These are phyloP conservation scores for Balamuthia mandrillaris DNA, from an alignment of 208 protist genomes.

Conservation along the genomic window DNA sequence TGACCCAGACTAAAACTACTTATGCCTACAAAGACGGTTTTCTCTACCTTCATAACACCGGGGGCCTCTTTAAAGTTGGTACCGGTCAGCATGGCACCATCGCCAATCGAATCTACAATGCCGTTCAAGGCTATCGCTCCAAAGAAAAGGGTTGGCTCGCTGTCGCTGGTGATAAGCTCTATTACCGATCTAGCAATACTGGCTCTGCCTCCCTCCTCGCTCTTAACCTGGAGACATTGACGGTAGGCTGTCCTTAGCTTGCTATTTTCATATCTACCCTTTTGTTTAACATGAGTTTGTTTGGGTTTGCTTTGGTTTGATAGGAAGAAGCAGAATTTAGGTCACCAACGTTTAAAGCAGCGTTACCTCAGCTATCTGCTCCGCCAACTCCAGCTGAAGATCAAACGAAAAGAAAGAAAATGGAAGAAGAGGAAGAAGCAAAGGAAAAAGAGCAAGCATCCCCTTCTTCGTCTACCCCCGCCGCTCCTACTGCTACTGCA, in stretches of 20 bases:
- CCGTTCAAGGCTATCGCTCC: slow-evolving; percentile 25
- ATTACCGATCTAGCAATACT: slow-evolving; percentile 47
- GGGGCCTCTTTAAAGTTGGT: slow-evolving; percentile 30
- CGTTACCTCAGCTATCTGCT: not conserved
- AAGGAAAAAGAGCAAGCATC: not conserved
- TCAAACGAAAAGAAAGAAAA: not conserved
- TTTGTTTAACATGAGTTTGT: not conserved
- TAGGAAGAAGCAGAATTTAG: not conserved
- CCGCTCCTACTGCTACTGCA: no score
- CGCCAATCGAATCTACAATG: slow-evolving; percentile 44
- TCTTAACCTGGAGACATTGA: slow-evolving; percentile 20
- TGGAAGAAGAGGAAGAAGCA: not conserved
- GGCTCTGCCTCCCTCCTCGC: slow-evolving; percentile 37
- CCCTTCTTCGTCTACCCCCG: no score
- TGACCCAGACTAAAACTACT: not conserved
- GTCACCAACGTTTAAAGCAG: not conserved
- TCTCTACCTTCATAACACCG: slow-evolving; percentile 20
- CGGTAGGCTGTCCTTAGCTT: not conserved
- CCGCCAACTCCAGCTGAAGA: not conserved
- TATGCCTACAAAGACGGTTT: slow-evolving; percentile 15
- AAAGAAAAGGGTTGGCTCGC: slow-evolving; percentile 57
- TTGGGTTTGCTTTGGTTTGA: not conserved
- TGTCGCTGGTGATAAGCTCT: slow-evolving; percentile 8
- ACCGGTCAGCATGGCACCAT: slow-evolving; percentile 40
- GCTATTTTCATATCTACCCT: not conserved